A percentile compares a stretch with the other conserved stretches of the same genome.
Conservation (phyloP, 768 basidiomycete genomes). For the Tulasnella calospora region DNA sequence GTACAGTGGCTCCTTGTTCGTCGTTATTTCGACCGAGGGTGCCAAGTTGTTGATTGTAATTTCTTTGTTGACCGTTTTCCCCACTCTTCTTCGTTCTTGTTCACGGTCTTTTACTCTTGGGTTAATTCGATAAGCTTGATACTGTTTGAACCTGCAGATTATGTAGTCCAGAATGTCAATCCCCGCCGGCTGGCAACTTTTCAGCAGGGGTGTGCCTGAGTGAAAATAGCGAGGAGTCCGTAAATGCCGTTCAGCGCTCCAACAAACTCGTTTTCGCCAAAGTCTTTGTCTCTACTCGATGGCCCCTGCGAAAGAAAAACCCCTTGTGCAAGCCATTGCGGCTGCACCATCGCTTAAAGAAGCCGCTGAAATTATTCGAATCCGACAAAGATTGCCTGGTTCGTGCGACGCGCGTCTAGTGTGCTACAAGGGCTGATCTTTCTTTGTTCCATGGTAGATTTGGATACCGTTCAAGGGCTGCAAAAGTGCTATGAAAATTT, state of each 20-base stretch:
- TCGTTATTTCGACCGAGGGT: neutral
- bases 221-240: neutral
- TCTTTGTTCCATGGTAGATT: neutral
- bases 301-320: neutral
- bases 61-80: neutral
- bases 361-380: conserved; percentile 12
- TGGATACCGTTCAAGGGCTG: conserved; percentile 14
- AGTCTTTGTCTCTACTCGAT: neutral
- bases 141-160: neutral
- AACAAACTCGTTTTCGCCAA: neutral
- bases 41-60: neutral
- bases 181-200: neutral
- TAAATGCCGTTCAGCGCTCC: neutral
- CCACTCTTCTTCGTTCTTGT: neutral
- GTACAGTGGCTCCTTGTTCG: neutral
- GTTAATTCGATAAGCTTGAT: neutral
- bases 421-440: neutral
- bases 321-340: neutral
- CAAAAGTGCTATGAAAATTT: conserved; percentile 6
- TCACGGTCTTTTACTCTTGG: neutral
- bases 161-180: neutral
- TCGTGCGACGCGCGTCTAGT: neutral
- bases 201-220: neutral
- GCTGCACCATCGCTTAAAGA: conserved; percentile 11
- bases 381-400: conserved; percentile 12